phyloP scores from a whole-genome alignment of 2,329 filamentous ascomycete genomes.

The Paecilomyces sp. region DNA sequence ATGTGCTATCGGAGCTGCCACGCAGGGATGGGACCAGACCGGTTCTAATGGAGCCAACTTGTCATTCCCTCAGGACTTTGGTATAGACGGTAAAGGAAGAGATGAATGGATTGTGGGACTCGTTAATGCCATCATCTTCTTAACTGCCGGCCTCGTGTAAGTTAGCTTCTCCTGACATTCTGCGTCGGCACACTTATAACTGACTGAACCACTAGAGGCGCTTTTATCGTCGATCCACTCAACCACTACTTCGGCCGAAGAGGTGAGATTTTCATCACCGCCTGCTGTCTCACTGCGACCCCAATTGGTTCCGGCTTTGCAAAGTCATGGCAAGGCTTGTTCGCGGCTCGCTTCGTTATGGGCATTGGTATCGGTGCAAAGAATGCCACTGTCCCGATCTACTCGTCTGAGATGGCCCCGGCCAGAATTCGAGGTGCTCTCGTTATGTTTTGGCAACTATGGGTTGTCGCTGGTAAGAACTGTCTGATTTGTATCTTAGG shows the following conservation, averaged over 20 bases:
- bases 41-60: conserved; percentile 40
- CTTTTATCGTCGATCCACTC: conserved; percentile 22
- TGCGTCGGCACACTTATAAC: too few relatives aligned
- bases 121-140: too few relatives aligned
- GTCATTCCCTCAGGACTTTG: conserved; percentile 30
- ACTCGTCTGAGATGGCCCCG: conserved; percentile 66
- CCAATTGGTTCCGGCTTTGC: conserved; percentile 57
- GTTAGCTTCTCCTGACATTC: too few relatives aligned
- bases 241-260: conserved; percentile 64
- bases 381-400: conserved; percentile 67
- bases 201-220: too few relatives aligned
- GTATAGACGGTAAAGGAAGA: conserved; percentile 1
- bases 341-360: conserved; percentile 63
- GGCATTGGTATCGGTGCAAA: conserved; percentile 75
- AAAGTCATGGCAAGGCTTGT: conserved; percentile 64
- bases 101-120: too few relatives aligned
- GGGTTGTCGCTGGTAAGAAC: conserved; percentile 47
- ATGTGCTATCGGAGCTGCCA: conserved; percentile 25
- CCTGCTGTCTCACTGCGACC: conserved; percentile 57
- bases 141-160: too few relatives aligned
- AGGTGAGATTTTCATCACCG: conserved; percentile 70
- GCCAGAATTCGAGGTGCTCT: conserved; percentile 64
- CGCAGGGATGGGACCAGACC: conserved; percentile 35
- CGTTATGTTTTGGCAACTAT: conserved; percentile 75
- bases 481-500: conserved; percentile 54